phyloP scores from a whole-genome alignment of 257 asterid species.

The Solanum lycopersicoides region DNA sequence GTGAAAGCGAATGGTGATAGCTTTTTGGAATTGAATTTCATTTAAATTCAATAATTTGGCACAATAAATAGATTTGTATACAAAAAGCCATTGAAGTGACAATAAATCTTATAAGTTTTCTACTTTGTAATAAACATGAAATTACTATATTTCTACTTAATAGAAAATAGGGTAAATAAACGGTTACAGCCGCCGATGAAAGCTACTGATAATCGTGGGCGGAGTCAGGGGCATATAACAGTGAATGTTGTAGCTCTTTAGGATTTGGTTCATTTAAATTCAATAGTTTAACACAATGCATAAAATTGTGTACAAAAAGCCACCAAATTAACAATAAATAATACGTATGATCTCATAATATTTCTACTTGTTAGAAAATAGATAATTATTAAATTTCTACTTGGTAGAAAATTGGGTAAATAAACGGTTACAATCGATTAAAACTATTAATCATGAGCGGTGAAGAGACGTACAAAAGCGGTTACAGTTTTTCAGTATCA shows the following conservation, averaged over 20 bases:
- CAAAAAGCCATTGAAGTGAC: neutral
- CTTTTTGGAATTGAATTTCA: neutral
- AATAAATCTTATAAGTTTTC: too few species aligned
- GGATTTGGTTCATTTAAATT: neutral
- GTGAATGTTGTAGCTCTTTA: neutral
- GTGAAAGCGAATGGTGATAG: neutral
- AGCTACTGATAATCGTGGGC: neutral
- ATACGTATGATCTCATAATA: neutral
- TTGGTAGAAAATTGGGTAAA: neutral
- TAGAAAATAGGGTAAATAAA: too few species aligned
- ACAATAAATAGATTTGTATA: neutral
- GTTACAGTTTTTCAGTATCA: neutral
- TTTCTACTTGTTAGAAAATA: too few species aligned
- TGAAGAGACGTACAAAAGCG: neutral
- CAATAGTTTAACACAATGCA: neutral
- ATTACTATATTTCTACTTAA: too few species aligned
- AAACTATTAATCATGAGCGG: neutral
- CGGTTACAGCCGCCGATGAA: too few species aligned
- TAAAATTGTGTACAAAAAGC: neutral
- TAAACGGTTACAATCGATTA: neutral
- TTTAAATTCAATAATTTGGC: neutral
- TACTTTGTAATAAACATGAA: too few species aligned
- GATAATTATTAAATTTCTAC: too few species aligned
- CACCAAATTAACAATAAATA: neutral
- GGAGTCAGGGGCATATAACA: neutral